Conservation (phyloP, 192 early-diverging fungal species). For the Umbelopsis sp. region DNA sequence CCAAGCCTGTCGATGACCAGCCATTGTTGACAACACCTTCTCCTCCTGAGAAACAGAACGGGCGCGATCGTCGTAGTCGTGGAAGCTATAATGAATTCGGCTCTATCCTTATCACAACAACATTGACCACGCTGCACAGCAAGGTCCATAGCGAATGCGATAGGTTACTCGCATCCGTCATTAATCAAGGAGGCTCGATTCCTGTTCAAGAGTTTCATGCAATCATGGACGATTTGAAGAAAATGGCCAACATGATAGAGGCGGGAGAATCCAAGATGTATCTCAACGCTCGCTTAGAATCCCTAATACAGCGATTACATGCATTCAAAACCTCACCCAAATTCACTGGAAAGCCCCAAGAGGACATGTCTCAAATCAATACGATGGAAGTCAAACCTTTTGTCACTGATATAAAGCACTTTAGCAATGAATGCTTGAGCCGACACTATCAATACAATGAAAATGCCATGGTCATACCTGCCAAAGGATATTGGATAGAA, state of each 20-base stretch:
- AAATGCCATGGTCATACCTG: slow-evolving; percentile 43
- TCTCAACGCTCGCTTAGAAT: neutral
- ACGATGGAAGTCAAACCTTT: slow-evolving; percentile 5
- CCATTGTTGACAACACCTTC: too few species aligned
- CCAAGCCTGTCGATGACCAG: neutral
- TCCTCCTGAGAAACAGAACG: too few species aligned
- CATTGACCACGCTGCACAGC: slow-evolving; percentile 37
- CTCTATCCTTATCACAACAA: slow-evolving; percentile 34
- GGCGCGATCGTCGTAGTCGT: neutral
- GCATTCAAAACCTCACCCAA: neutral
- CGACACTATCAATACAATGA: slow-evolving; percentile 39
- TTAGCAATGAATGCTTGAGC: slow-evolving; percentile 34
- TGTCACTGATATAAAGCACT: slow-evolving; percentile 32
- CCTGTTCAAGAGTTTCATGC: slow-evolving; percentile 26
- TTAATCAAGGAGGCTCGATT: slow-evolving; percentile 19
- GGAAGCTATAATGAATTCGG: slow-evolving; percentile 11
- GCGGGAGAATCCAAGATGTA: slow-evolving; percentile 1
- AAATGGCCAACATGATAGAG: slow-evolving; percentile 42
- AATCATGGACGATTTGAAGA: slow-evolving; percentile 26
- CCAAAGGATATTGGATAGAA: slow-evolving; percentile 42
- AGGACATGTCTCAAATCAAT: slow-evolving; percentile 7
- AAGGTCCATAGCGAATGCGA: slow-evolving; percentile 34
- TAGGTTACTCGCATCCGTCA: slow-evolving; percentile 12
- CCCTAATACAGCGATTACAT: neutral
- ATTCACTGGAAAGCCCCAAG: neutral